Evolutionary conservation across 441 rosid species (phyloP).

Genomic region (Adansonia gregorii): DNA sequence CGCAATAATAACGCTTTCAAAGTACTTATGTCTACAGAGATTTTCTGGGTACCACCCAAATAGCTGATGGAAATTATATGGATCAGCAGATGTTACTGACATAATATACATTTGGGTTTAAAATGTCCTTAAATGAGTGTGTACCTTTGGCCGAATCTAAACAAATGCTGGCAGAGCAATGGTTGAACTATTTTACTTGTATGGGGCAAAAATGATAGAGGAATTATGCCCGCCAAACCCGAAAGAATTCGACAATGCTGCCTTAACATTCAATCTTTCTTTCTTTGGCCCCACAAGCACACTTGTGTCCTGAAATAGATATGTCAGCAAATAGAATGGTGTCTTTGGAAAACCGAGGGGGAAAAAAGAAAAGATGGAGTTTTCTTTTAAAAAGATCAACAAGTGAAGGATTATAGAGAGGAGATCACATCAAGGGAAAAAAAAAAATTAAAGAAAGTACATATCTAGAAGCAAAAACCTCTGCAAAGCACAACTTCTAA

Average conservation of each 20-base stretch:
- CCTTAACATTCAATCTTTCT: constrained; percentile 83
- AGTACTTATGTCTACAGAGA: constrained; percentile 12
- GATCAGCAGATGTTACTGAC: not conserved
- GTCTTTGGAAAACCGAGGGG: not conserved
- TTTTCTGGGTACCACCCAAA: not conserved
- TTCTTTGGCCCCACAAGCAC: constrained; percentile 89
- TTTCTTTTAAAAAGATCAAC: not conserved
- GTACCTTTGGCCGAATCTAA: constrained; percentile 53
- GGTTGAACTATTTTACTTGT: constrained; percentile 52
- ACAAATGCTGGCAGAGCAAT: constrained; percentile 30
- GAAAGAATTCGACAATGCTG: constrained; percentile 90
- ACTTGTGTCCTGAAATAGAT: constrained; percentile 60
- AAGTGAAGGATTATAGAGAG: not conserved
- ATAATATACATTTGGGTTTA: not conserved
- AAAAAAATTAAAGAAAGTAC: not conserved
- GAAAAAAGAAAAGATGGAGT: not conserved
- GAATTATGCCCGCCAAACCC: constrained; percentile 99
- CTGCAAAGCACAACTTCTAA: not conserved
- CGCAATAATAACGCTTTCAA: constrained; percentile 8
- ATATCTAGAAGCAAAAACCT: not conserved
- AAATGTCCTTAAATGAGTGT: not conserved
- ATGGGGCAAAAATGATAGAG: constrained; percentile 85
- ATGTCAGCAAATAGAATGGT: not conserved
- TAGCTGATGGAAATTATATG: not conserved
- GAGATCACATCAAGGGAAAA: not conserved